Percentiles rank a stretch among this genome's conserved stretches.
Conservation (phyloP, 148 eudicot species). For the Amaranthus cruentus region DNA sequence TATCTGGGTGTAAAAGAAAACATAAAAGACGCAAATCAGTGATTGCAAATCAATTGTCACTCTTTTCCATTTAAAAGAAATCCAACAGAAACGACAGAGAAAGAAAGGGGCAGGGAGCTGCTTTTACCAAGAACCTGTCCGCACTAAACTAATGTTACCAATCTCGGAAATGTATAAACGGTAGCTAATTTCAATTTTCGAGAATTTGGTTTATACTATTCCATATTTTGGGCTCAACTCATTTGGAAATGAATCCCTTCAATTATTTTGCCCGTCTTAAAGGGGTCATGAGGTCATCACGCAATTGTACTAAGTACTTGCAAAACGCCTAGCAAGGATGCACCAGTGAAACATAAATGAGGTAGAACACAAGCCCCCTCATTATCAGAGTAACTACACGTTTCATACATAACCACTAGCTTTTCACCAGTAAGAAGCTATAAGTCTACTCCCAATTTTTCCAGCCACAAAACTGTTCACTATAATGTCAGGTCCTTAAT, state of each 20-base stretch:
- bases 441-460: not conserved
- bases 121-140: not conserved
- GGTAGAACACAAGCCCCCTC: not conserved
- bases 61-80: not conserved
- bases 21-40: not conserved
- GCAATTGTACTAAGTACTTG: no score
- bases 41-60: not conserved
- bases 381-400: not conserved
- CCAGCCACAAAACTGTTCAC: not conserved
- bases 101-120: not conserved
- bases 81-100: not conserved
- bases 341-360: not conserved
- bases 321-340: no score
- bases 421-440: not conserved
- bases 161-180: no score
- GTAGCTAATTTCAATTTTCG: no score
- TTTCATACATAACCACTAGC: not conserved
- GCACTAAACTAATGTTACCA: no score
- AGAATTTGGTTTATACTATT: no score
- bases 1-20: conserved; percentile 38
- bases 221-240: no score
- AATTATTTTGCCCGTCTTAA: no score
- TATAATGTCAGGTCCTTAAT: no score
- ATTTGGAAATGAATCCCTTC: no score
- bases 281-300: no score